Percentiles rank a stretch among this genome's conserved stretches.
These are phyloP conservation scores for Psidium guajava DNA, from an alignment of 345 rosid species.

Conservation along the genomic window DNA sequence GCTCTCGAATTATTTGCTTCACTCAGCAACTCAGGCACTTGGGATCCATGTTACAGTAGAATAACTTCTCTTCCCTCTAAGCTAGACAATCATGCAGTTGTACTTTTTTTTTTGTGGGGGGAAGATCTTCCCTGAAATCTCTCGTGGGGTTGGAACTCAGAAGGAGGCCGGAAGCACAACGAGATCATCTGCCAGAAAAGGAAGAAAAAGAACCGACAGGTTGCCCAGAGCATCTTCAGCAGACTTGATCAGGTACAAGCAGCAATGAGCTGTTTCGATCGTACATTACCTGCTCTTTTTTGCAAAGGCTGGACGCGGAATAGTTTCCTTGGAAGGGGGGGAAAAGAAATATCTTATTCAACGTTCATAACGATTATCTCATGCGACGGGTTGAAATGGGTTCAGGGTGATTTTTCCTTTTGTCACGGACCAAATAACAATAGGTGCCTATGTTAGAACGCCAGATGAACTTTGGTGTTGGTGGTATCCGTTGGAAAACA, in stretches of 20 bases:
- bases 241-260: background rate
- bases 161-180: background rate
- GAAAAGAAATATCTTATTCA: background rate
- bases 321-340: background rate
- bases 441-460: background rate
- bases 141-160: background rate
- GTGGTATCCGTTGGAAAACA: background rate
- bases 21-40: background rate
- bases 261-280: background rate
- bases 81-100: background rate
- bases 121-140: background rate
- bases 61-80: background rate
- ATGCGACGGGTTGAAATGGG: rapidly evolving
- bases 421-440: rapidly evolving
- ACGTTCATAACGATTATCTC: background rate
- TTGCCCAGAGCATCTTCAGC: background rate
- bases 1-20: background rate
- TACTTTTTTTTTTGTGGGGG: background rate
- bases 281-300: background rate
- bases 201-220: background rate
- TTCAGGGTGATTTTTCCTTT: rapidly evolving
- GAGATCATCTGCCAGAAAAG: background rate
- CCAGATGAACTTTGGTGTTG: rapidly evolving
- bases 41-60: background rate
- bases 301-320: background rate